Conservation (phyloP, 257 asterid species). For the Nicotiana attenuata region DNA sequence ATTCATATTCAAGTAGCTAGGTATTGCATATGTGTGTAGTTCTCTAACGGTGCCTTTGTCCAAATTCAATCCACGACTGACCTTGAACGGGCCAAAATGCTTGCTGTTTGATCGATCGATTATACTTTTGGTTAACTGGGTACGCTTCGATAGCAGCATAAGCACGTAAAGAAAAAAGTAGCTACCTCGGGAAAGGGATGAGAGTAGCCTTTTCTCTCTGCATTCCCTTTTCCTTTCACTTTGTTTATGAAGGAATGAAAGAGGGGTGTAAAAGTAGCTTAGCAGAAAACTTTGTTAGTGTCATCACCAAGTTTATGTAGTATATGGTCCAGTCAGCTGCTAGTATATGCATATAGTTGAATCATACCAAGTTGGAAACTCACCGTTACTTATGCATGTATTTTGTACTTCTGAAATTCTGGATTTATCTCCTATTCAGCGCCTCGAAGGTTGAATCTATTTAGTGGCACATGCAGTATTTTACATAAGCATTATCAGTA, state of each 20-base stretch:
- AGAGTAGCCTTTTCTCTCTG: not conserved
- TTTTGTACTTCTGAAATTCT: not conserved
- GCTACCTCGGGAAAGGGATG: not conserved
- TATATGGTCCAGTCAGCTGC: not conserved
- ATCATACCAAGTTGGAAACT: not conserved
- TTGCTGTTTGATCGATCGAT: not conserved
- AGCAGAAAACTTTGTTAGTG: not conserved
- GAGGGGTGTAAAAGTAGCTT: not conserved
- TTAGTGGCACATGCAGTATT: not conserved
- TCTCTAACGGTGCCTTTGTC: not conserved
- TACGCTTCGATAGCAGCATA: not conserved
- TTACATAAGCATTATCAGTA: no score
- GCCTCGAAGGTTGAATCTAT: not conserved
- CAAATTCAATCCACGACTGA: not conserved
- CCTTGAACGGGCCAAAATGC: not conserved
- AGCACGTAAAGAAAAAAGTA: not conserved
- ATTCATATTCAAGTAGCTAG: slow-evolving; percentile 43
- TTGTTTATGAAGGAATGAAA: not conserved
- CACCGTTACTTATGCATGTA: not conserved
- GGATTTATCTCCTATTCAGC: not conserved
- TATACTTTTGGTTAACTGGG: not conserved
- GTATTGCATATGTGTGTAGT: not conserved
- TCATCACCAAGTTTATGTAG: not conserved
- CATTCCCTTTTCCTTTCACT: not conserved
- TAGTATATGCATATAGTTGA: not conserved